Conservation (phyloP, 306 rosid genomes). For the Hippophae tibetana region DNA sequence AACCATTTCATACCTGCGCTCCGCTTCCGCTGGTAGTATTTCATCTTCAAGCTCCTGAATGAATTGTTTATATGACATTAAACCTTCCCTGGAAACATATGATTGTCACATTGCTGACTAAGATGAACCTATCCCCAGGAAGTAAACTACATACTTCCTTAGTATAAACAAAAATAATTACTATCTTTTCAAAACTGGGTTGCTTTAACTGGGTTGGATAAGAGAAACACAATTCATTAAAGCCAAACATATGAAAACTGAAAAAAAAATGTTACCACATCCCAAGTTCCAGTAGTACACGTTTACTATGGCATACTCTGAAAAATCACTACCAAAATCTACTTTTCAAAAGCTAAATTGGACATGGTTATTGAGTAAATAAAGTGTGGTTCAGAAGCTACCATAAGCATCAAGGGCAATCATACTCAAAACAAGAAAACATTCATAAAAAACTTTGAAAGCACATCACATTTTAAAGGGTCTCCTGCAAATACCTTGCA, state of each 20-base stretch:
- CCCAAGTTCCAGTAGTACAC: background rate
- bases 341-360: no score
- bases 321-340: no score
- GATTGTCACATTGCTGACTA: slow-evolving; percentile 16
- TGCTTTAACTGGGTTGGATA: background rate
- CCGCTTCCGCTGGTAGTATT: slow-evolving; percentile 89
- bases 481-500: no score
- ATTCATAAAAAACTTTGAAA: no score
- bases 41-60: slow-evolving; percentile 99
- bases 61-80: slow-evolving; percentile 96
- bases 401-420: no score
- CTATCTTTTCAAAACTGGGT: background rate
- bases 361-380: no score
- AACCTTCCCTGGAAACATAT: slow-evolving; percentile 68
- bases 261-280: background rate
- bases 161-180: slow-evolving; percentile 2
- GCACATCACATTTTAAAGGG: no score
- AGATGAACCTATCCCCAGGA: background rate
- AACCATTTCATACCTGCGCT: slow-evolving; percentile 59
- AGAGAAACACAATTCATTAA: background rate
- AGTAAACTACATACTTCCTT: slow-evolving; percentile 7
- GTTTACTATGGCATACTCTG: no score
- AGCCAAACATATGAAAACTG: background rate
- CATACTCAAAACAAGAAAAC: no score
- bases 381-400: no score